Base-by-base conservation (phyloP, 495 filamentous ascomycete species). In the Lophiotrema nucula region DNA sequence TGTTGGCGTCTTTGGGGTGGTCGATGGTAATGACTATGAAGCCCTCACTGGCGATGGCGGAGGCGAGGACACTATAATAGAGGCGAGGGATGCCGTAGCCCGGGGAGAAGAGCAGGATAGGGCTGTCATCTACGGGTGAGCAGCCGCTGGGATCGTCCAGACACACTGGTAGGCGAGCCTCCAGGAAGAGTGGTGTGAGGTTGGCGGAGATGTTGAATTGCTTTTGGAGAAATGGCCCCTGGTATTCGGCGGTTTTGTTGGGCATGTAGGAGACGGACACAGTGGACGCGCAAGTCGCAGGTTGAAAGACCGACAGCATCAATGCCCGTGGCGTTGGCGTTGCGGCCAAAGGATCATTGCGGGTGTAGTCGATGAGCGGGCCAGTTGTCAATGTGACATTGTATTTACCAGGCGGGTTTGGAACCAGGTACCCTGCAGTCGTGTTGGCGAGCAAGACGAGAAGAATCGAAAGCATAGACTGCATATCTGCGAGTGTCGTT, bases 11-110 rank as follows among this genome's bases (percentile, higher is more conserved):
- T 58, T 78, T 77, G 2, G 79, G 70, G 51, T 79, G 74, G 53
- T 83, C 80, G 18, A 82, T 57, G 11, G 72, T 64, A 2, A 78
- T 63, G 23, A 82, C 74, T 31, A 70, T 69, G 65, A 72, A 79
- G 37, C 80, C 79, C 16, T 67, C 52, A 53, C 75, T 78, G 4
- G 80, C 77, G 16, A 82, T 67, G 27, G 70, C 68, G 47, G 73
- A 65, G n/a, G 69, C 63, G 16, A 74, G 54, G 25, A 66, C 68
- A 11, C 64, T 74, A 63, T 82, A 80, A 8, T 74, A 44, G 47
- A 61, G 50, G 22, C 52, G 52, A 42, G 50, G 31, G 24, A 44
- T 24, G n/a, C 51, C 35, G 38, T 53, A 56, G 51, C 57, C 62
- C 5, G 51, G 51, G 19, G 48, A 52, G 16, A 52, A 26, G 48